Evolutionary conservation across 345 rosid genomes (phyloP).

Genomic region (Alliaria petiolata): DNA sequence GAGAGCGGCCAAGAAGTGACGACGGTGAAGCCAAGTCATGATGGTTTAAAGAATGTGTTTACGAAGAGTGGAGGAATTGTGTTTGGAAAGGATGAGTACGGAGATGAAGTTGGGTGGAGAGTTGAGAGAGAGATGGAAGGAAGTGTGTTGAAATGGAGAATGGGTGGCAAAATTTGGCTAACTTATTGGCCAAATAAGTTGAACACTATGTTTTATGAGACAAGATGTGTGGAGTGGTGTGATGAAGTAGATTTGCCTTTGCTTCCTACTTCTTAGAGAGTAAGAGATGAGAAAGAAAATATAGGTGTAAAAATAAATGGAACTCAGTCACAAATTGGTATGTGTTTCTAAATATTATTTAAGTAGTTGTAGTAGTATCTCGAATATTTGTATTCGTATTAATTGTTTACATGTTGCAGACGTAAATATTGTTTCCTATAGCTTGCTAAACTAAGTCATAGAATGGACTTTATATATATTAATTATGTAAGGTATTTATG

Average conservation of each 20-base stretch:
- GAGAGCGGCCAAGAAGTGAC: slow-evolving; percentile 47
- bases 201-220: slow-evolving; percentile 51
- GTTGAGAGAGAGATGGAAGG: slow-evolving; percentile 89
- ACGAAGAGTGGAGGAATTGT: slow-evolving; percentile 77
- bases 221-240: slow-evolving; percentile 80
- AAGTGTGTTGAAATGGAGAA: slow-evolving; percentile 83
- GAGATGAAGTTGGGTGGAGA: slow-evolving; percentile 71
- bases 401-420: too few relatives aligned
- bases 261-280: slow-evolving; percentile 34
- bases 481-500: too few relatives aligned
- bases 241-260: slow-evolving; percentile 88
- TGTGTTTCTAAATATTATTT: slow-evolving; percentile 6
- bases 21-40: slow-evolving; percentile 20
- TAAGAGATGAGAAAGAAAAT: not conserved
- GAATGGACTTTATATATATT: too few relatives aligned
- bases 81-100: slow-evolving; percentile 72
- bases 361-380: too few relatives aligned
- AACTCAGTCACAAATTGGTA: not conserved
- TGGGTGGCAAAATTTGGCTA: slow-evolving; percentile 76
- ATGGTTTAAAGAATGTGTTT: slow-evolving; percentile 42
- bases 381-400: too few relatives aligned
- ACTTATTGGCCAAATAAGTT: slow-evolving; percentile 67
- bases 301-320: not conserved
- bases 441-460: too few relatives aligned
- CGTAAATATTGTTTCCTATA: too few relatives aligned